Evolutionary conservation across 257 asterid species (phyloP).

Genomic region (Solanum paucissectum): DNA sequence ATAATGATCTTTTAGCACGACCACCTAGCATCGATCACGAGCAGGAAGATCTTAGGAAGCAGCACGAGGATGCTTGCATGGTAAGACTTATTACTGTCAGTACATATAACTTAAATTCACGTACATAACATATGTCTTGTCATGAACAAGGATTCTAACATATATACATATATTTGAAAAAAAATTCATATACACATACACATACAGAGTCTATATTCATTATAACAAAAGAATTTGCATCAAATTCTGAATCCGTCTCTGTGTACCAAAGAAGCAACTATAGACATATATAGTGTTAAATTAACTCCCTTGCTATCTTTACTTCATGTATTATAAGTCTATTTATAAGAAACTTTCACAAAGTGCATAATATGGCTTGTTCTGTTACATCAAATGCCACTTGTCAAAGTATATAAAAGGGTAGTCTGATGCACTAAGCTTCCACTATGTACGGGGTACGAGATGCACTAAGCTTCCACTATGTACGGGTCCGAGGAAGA

Average conservation of each 20-base stretch:
- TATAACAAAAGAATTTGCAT: background rate
- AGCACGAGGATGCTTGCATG: background rate
- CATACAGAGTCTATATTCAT: background rate
- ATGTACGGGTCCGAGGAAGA: background rate
- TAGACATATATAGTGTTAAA: background rate
- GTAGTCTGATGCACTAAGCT: background rate
- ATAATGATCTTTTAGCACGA: background rate
- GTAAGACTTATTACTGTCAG: background rate
- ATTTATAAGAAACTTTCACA: background rate
- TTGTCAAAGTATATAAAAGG: background rate
- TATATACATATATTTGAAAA: background rate
- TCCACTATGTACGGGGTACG: fast-evolving
- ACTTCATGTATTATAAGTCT: background rate
- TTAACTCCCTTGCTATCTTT: background rate
- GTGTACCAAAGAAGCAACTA: background rate
- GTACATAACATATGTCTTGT: background rate
- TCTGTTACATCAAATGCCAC: background rate
- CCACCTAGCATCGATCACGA: background rate
- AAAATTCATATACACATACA: background rate
- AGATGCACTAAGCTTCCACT: no score
- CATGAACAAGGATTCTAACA: background rate
- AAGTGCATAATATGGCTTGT: background rate
- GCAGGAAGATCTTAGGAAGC: background rate
- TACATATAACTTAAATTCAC: background rate
- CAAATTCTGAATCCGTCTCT: background rate